A percentile compares a stretch with the other conserved stretches of the same genome.
Evolutionary conservation across 495 filamentous ascomycete species (phyloP).

Genomic region (Neurospora cerealis): DNA sequence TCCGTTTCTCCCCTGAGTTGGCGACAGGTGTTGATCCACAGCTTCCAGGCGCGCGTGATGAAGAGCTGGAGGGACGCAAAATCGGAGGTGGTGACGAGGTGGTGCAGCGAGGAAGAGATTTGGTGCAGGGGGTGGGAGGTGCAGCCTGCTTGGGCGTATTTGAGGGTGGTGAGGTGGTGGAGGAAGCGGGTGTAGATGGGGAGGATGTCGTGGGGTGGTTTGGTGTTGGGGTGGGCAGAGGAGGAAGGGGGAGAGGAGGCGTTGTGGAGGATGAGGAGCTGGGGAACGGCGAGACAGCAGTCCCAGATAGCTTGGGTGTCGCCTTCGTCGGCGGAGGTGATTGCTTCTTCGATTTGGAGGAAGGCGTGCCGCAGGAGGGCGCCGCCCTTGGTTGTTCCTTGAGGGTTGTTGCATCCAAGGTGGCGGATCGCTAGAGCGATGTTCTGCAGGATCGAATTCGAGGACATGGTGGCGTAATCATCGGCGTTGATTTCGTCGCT

Average conservation of each 20-base stretch:
- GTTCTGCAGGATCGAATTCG: constrained; percentile 16
- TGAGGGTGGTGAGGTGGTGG: constrained; percentile 10
- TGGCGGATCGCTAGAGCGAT: constrained; percentile 10
- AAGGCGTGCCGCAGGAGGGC: constrained; percentile 15
- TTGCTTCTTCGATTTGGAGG: constrained; percentile 14
- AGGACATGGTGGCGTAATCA: not conserved
- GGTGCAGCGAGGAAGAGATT: constrained; percentile 2
- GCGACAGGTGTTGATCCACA: constrained; percentile 15
- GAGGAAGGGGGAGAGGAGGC: not conserved
- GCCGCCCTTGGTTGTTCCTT: constrained; percentile 6
- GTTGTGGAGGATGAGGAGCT: constrained; percentile 10
- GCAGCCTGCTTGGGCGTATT: not conserved
- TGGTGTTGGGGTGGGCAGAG: not conserved
- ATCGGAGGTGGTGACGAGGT: not conserved
- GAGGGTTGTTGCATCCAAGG: constrained; percentile 1
- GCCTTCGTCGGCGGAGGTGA: not conserved
- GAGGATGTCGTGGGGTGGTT: constrained; percentile 10
- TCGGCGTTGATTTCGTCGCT: not conserved
- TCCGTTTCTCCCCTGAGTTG: constrained; percentile 10
- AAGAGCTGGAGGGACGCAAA: not conserved
- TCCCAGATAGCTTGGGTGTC: constrained; percentile 26
- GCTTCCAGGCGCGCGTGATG: constrained; percentile 12
- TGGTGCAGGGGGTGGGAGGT: constrained; percentile 11
- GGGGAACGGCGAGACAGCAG: constrained; percentile 23
- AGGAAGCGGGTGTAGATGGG: constrained; percentile 16